These are phyloP conservation scores for Escovopsis weberi DNA, from an alignment of 2,329 filamentous ascomycete genomes.

Conservation along the genomic window DNA sequence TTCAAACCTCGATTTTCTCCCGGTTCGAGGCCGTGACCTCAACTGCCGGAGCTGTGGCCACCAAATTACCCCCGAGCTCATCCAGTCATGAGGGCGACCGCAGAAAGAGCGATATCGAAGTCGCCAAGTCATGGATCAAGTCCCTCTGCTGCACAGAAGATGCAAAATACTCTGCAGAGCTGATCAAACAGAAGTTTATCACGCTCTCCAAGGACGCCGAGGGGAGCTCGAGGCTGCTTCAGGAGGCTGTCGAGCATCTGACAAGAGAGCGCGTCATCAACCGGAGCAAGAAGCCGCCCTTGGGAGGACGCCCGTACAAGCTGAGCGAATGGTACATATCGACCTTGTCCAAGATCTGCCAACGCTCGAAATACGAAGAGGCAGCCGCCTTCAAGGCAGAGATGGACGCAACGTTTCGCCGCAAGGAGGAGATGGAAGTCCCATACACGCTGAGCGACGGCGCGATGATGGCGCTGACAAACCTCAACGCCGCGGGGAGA, in stretches of 20 bases:
- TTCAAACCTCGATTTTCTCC: slow-evolving; percentile 38
- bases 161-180: slow-evolving; percentile 31
- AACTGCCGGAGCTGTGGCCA: slow-evolving; percentile 27
- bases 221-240: slow-evolving; percentile 29
- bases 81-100: slow-evolving; percentile 6
- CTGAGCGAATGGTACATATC: slow-evolving; percentile 45
- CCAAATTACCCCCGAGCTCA: neutral
- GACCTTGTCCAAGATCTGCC: slow-evolving; percentile 40
- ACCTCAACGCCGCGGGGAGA: slow-evolving; percentile 45
- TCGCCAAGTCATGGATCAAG: slow-evolving; percentile 45
- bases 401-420: slow-evolving; percentile 41
- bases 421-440: slow-evolving; percentile 27
- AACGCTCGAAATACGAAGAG: slow-evolving; percentile 38
- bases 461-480: slow-evolving; percentile 50
- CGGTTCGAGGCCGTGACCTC: slow-evolving; percentile 41
- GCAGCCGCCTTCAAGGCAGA: slow-evolving; percentile 44
- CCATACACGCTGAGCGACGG: slow-evolving; percentile 48
- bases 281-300: slow-evolving; percentile 42
- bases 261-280: slow-evolving; percentile 40
- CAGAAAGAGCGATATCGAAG: slow-evolving; percentile 15
- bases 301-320: slow-evolving; percentile 46
- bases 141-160: slow-evolving; percentile 41
- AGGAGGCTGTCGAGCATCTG: slow-evolving; percentile 33
- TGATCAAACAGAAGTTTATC: slow-evolving; percentile 36
- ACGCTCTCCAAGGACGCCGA: slow-evolving; percentile 28